Conservation (phyloP, 2,329 filamentous ascomycete species). For the Massarina eburnea region DNA sequence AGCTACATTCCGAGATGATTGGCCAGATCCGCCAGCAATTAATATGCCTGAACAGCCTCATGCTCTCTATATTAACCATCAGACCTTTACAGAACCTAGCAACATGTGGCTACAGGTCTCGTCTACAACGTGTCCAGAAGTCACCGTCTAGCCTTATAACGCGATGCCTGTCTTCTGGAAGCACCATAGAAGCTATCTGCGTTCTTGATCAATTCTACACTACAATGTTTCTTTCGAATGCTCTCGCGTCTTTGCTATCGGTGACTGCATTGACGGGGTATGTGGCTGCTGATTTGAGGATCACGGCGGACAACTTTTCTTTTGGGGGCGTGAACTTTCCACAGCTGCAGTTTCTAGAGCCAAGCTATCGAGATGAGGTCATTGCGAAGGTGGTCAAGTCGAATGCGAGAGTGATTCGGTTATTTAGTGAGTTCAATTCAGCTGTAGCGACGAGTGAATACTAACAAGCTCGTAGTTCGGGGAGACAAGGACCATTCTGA, state of each 20-base stretch:
- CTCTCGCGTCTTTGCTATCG: constrained; percentile 20
- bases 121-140: constrained; percentile 39
- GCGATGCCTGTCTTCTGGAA: constrained; percentile 11
- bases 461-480: constrained; percentile 24
- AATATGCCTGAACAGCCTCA: constrained; percentile 40
- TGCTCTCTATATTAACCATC: constrained; percentile 27
- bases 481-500: constrained; percentile 31
- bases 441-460: neutral
- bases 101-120: constrained; percentile 28
- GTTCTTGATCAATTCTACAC: constrained; percentile 9
- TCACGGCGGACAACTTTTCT: constrained; percentile 33
- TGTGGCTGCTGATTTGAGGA: constrained; percentile 24
- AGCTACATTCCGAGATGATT: constrained; percentile 21
- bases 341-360: constrained; percentile 32
- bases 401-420: constrained; percentile 34
- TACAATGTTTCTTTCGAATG: constrained; percentile 25
- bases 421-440: constrained; percentile 29
- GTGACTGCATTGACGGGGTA: constrained; percentile 14
- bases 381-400: constrained; percentile 33
- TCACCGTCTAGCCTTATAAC: constrained; percentile 22
- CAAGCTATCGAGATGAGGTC: constrained; percentile 27
- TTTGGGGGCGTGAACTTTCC: constrained; percentile 41
- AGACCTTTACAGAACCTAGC: constrained; percentile 17
- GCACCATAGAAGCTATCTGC: constrained; percentile 10
- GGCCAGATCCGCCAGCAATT: constrained; percentile 28